Percentiles rank a stretch among this genome's conserved stretches.
Conservation (phyloP, 75 land plant species). For the Sequoia sempervirens region DNA sequence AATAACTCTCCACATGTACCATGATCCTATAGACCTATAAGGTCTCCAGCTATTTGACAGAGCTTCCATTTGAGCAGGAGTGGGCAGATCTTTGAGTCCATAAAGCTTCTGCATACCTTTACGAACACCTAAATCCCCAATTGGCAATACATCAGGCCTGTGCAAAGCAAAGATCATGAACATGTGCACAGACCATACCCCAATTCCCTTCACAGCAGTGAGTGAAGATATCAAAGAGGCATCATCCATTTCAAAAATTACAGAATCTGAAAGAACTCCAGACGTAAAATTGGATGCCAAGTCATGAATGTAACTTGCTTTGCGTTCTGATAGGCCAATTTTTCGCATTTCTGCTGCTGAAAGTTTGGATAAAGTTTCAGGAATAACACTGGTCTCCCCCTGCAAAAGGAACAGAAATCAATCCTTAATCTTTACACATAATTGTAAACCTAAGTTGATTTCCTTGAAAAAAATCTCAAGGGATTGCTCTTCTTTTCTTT, state of each 20-base stretch:
- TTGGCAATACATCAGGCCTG: conserved; percentile 86
- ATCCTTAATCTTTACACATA: background rate
- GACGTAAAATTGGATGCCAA: conserved; percentile 60
- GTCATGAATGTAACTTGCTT: conserved; percentile 84
- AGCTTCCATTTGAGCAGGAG: conserved; percentile 76
- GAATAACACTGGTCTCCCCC: conserved; percentile 53
- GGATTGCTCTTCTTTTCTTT: background rate
- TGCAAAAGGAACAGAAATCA: conserved; percentile 9
- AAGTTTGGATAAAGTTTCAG: conserved; percentile 50
- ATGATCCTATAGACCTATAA: conserved; percentile 76
- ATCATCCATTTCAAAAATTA: conserved; percentile 71
- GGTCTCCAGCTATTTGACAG: conserved; percentile 81
- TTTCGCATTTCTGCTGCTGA: conserved; percentile 61
- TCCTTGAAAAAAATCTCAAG: background rate
- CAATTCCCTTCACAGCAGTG: conserved; percentile 92
- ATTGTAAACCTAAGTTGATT: background rate
- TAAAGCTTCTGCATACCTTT: conserved; percentile 80
- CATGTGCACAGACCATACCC: conserved; percentile 95
- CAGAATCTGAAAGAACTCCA: conserved; percentile 66
- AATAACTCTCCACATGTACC: conserved; percentile 85
- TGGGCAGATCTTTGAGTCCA: conserved; percentile 57
- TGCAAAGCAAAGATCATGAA: conserved; percentile 90
- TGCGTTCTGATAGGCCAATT: conserved; percentile 77
- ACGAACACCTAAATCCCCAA: conserved; percentile 74
- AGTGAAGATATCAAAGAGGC: conserved; percentile 65